Conservation (phyloP, 2,329 filamentous ascomycete species). For the Sphaceloma murrayae region DNA sequence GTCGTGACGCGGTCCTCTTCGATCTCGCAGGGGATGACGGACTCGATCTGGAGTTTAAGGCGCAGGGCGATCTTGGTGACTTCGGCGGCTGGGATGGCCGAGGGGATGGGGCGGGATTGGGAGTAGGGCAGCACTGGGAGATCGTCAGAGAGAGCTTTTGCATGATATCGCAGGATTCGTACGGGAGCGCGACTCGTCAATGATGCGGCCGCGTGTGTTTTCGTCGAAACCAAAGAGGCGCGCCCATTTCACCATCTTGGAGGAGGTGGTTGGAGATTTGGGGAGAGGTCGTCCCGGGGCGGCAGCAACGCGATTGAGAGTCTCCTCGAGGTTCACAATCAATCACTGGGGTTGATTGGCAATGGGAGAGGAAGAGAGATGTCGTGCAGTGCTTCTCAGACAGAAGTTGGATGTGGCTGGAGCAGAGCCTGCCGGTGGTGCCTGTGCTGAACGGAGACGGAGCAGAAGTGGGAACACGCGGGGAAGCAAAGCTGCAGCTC, state of each 20-base stretch:
- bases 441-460: neutral
- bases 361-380: neutral
- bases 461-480: conserved; percentile 9
- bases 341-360: neutral
- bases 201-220: conserved; percentile 31
- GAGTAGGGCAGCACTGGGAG: conserved; percentile 55
- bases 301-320: too few species aligned
- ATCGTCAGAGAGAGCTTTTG: too few species aligned
- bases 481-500: conserved; percentile 3
- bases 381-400: neutral
- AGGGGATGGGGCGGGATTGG: conserved; percentile 48
- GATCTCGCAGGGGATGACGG: conserved; percentile 83
- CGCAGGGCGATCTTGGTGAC: conserved; percentile 86
- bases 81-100: conserved; percentile 63
- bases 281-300: neutral
- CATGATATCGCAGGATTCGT: conserved; percentile 20
- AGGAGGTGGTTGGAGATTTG: neutral
- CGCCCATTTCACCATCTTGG: conserved; percentile 33
- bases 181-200: conserved; percentile 36
- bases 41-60: conserved; percentile 81
- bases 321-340: too few species aligned
- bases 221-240: conserved; percentile 31
- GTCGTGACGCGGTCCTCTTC: conserved; percentile 63
- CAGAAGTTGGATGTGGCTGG: conserved; percentile 8
- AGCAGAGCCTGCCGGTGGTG: conserved; percentile 14